phyloP scores from a whole-genome alignment of 257 asterid species.

The Coffea canephora region DNA sequence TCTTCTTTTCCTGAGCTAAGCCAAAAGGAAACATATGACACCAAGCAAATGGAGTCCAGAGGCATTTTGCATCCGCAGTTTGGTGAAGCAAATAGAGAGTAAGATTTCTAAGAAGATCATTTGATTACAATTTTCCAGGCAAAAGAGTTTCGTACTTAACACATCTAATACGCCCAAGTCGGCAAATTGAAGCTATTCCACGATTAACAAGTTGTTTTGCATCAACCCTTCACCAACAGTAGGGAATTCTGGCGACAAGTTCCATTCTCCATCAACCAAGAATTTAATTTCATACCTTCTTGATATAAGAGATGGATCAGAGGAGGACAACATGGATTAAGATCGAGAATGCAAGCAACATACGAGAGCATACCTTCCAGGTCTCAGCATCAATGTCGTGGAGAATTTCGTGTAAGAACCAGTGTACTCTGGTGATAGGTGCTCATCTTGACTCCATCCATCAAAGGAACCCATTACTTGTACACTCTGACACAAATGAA shows the following conservation, averaged over 20 bases:
- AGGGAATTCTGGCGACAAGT: conserved; percentile 67
- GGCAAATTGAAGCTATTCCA: conserved; percentile 41
- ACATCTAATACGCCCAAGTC: background rate
- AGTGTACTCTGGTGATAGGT: conserved; percentile 72
- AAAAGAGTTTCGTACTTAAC: background rate
- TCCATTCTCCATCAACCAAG: conserved; percentile 86
- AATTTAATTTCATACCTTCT: conserved; percentile 76
- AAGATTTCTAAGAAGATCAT: too few species aligned
- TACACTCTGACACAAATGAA: conserved; percentile 48
- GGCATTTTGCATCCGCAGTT: too few species aligned
- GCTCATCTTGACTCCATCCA: conserved; percentile 87
- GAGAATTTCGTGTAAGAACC: conserved; percentile 68
- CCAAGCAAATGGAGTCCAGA: too few species aligned
- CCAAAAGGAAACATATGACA: too few species aligned
- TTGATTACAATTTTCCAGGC: background rate
- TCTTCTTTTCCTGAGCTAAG: too few species aligned
- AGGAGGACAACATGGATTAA: background rate
- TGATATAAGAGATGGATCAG: background rate
- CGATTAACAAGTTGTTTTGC: conserved; percentile 73
- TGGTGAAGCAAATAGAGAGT: too few species aligned
- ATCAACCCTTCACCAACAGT: conserved; percentile 70
- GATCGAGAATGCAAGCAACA: background rate
- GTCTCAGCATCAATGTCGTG: conserved; percentile 72
- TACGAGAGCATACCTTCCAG: conserved; percentile 67
- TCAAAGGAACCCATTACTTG: conserved; percentile 96